phyloP scores from a whole-genome alignment of 768 basidiomycete species.

The Cubamyces lactineus region DNA sequence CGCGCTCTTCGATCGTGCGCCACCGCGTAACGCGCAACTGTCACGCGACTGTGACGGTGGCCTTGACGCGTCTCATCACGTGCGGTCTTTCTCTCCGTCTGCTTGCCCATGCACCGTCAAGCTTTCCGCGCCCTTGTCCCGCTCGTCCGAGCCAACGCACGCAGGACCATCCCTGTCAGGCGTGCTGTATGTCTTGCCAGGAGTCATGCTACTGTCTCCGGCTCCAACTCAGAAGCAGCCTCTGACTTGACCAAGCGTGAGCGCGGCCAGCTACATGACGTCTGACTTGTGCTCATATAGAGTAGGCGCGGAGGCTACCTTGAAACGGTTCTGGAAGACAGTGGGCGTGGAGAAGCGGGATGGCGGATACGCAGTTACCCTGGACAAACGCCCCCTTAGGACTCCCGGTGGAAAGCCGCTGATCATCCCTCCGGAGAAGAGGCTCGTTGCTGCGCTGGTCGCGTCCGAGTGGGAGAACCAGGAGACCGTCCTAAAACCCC shows the following conservation, averaged over 20 bases:
- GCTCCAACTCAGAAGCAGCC: constrained; percentile 21
- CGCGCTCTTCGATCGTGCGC: constrained; percentile 10
- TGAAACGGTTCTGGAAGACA: constrained; percentile 93
- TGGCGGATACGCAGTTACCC: constrained; percentile 60
- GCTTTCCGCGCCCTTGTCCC: constrained; percentile 15
- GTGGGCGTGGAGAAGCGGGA: constrained; percentile 73
- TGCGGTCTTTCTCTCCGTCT: constrained; percentile 11
- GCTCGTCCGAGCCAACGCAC: constrained; percentile 7
- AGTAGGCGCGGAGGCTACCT: constrained; percentile 81
- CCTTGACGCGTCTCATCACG: constrained; percentile 14
- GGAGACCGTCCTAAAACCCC: constrained; percentile 79
- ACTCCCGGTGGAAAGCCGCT: constrained; percentile 85
- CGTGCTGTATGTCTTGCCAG: not conserved
- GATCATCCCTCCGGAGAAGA: constrained; percentile 68
- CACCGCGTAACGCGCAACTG: constrained; percentile 7
- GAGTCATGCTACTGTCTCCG: constrained; percentile 20
- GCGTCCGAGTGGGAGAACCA: constrained; percentile 98
- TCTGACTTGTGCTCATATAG: not conserved
- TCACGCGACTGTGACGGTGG: constrained; percentile 11
- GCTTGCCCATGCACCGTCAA: constrained; percentile 20
- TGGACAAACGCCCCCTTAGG: constrained; percentile 85
- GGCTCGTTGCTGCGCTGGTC: constrained; percentile 79
- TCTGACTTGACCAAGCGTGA: constrained; percentile 67
- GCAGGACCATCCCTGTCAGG: not conserved
- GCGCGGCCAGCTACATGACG: constrained; percentile 23